phyloP scores from a whole-genome alignment of 352 stramenopile species.

The Phytopythium vexans region DNA sequence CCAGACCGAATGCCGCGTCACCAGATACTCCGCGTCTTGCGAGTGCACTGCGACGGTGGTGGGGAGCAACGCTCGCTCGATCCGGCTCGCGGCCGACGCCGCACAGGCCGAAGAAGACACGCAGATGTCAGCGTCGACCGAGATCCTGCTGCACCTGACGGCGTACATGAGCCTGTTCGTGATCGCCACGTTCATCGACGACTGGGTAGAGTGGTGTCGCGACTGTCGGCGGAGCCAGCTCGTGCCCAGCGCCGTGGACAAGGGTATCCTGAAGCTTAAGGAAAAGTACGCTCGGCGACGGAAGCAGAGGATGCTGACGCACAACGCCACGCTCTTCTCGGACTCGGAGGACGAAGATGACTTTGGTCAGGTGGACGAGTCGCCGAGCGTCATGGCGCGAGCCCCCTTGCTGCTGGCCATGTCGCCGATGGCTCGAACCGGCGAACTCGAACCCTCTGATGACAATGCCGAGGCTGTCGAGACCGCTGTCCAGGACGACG shows the following conservation, averaged over 20 bases:
- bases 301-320: neutral
- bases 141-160: slow-evolving; percentile 35
- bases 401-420: slow-evolving; percentile 5
- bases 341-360: slow-evolving; percentile 7
- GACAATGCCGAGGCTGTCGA: neutral
- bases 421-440: slow-evolving; percentile 1
- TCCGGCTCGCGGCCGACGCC: neutral
- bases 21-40: slow-evolving; percentile 40
- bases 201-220: slow-evolving; percentile 36
- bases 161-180: slow-evolving; percentile 34
- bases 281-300: slow-evolving; percentile 3
- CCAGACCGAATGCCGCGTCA: slow-evolving; percentile 64
- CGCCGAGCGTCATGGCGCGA: no score
- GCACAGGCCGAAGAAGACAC: slow-evolving; percentile 3
- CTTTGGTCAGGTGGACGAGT: no score
- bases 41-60: slow-evolving; percentile 26
- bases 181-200: slow-evolving; percentile 31
- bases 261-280: slow-evolving; percentile 4
- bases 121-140: slow-evolving; percentile 29
- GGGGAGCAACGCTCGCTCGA: no score
- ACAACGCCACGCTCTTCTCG: slow-evolving; percentile 3
- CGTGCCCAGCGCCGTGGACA: slow-evolving; percentile 31
- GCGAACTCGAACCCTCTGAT: no score
- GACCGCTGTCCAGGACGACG: neutral
- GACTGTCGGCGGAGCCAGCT: slow-evolving; percentile 27